Evolutionary conservation across 176 grass and related monocot genomes (phyloP), one percentile per base, ranked within the genome.

Genomic region (Oryza nivara): DNA sequence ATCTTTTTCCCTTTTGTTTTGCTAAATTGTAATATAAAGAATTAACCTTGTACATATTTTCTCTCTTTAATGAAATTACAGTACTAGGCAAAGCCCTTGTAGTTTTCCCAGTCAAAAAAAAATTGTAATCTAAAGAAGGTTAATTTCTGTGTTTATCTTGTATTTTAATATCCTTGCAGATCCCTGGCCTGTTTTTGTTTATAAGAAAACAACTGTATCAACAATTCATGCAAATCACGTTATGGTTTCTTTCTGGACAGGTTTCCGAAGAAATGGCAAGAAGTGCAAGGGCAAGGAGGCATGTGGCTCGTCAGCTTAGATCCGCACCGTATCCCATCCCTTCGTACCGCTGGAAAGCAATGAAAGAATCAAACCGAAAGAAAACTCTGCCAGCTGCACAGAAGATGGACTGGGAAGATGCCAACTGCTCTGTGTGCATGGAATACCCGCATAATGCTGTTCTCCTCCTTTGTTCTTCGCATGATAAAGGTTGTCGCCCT

Each of bases 341-440:
- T 58, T 92, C 89, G 0, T 89, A 91, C 76, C 56, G 81, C 46
- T 89, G 91, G 89, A 90, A 94, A 82, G 28, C 75, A 5, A 83
- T 67, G 67, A 92, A 90, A 75, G 76, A 91, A 69, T 74, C 84
- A 69, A 87, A 85, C 86, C 70, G 70, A 74, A 95, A 90, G 73
- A 90, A 88, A 75, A 47, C 75, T 41, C 65, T 84, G 70, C 88
- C 92, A 54, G 17, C 84, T 67, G 80, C 64, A 49, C 86, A 84
- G 80, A 95, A 93, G 56, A 92, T 88, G 85, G 96, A 98, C 80
- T 98, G 96, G 96, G 89, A 98, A 90, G 89, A 98, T 87, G 96
- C 91, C 43, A 98, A 92, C 44, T 98, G 96, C 65, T 93, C 96
- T 25, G 93, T 98, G 35, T 98, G 96, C 82, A 95, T 98, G 96